Percentiles rank a stretch among this genome's conserved stretches.
phyloP scores from a whole-genome alignment of 345 rosid species.

The Arabis hirsuta region DNA sequence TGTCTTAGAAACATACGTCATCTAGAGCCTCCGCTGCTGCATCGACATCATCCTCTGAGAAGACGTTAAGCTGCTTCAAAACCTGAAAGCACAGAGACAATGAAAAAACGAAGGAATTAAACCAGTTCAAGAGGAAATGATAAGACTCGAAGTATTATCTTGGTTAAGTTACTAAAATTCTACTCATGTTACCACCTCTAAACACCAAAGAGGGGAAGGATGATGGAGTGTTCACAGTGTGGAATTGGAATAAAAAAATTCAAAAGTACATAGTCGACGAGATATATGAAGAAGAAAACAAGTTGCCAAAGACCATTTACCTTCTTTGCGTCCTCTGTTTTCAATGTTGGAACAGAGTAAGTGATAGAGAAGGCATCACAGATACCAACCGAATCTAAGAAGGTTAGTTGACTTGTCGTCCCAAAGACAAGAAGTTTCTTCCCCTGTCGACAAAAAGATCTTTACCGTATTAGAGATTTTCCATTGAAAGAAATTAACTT shows the following conservation, averaged over 20 bases:
- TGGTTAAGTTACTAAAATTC: constrained; percentile 14
- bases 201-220: background rate
- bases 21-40: constrained; percentile 83
- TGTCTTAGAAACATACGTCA: constrained; percentile 60
- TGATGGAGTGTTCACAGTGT: background rate
- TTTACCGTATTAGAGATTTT: constrained; percentile 19
- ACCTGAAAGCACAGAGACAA: constrained; percentile 50
- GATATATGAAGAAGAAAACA: constrained; percentile 15
- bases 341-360: constrained; percentile 73
- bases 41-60: constrained; percentile 66
- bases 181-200: background rate
- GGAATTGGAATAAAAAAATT: background rate
- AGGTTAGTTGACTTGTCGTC: constrained; percentile 85
- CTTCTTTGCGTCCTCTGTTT: constrained; percentile 78
- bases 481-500: background rate
- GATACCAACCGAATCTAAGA: constrained; percentile 79
- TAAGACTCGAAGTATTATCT: background rate
- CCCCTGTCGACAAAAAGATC: constrained; percentile 55
- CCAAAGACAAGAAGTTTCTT: constrained; percentile 91
- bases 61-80: constrained; percentile 70
- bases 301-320: constrained; percentile 45
- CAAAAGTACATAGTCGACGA: background rate
- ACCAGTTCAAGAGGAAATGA: background rate
- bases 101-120: background rate
- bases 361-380: constrained; percentile 79